phyloP scores from a whole-genome alignment of 192 early-diverging fungal genomes.

The Gigaspora rosea region DNA sequence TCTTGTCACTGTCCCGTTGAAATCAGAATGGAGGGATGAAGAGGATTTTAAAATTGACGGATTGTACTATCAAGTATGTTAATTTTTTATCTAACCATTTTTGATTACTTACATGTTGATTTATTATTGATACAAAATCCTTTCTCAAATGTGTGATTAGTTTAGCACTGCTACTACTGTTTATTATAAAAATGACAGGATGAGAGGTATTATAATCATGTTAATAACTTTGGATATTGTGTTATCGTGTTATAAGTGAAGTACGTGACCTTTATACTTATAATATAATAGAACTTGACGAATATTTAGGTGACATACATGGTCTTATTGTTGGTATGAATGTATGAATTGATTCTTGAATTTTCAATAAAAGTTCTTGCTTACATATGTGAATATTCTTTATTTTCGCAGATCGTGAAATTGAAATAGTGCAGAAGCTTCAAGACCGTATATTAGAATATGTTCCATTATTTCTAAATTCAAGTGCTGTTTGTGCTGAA shows the following conservation, averaged over 20 bases:
- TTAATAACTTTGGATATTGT: no score
- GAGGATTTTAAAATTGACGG: slow-evolving; percentile 51
- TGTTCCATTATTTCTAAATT: slow-evolving; percentile 37
- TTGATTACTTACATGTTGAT: not conserved
- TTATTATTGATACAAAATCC: no score
- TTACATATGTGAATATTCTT: not conserved
- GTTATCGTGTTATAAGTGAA: no score
- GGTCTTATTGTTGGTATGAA: slow-evolving; percentile 69
- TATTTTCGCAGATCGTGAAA: slow-evolving; percentile 69
- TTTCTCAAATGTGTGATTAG: slow-evolving; percentile 37
- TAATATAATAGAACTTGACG: slow-evolving; percentile 65
- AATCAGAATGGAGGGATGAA: slow-evolving; percentile 47
- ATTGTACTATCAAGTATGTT: slow-evolving; percentile 59
- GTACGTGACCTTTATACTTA: no score
- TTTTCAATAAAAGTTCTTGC: not conserved
- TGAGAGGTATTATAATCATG: slow-evolving; percentile 41
- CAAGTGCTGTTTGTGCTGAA: slow-evolving; percentile 55
- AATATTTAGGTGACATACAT: slow-evolving; percentile 82
- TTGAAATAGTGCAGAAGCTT: slow-evolving; percentile 76
- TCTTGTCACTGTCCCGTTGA: slow-evolving; percentile 66
- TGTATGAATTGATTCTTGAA: not conserved
- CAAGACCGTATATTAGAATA: slow-evolving; percentile 58
- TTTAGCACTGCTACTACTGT: slow-evolving; percentile 65
- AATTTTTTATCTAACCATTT: not conserved
- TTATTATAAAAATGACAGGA: slow-evolving; percentile 72